Conservation (phyloP, 163 green algal species). For the Chlamydomonas reinhardtii region DNA sequence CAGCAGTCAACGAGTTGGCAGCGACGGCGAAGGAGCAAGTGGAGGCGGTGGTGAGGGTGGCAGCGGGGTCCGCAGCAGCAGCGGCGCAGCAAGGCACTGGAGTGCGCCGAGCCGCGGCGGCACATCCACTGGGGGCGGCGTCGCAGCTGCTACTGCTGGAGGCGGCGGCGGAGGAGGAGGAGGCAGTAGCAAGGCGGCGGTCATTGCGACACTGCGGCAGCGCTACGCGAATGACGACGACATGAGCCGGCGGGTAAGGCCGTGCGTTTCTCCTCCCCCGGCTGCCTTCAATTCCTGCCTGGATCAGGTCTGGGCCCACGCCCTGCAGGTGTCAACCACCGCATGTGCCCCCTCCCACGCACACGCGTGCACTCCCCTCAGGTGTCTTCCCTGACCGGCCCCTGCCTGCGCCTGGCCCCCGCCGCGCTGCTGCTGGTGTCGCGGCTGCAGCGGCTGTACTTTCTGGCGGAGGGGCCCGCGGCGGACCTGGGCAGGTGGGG, state of each 20-base stretch:
- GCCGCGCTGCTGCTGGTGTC: constrained; percentile 22
- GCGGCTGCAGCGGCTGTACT: constrained; percentile 80
- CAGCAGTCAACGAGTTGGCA: neutral
- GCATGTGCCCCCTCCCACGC: too few relatives aligned
- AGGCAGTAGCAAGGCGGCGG: constrained; percentile 10
- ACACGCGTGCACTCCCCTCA: too few relatives aligned
- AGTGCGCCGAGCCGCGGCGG: too few relatives aligned
- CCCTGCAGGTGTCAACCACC: too few relatives aligned
- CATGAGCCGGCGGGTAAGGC: neutral
- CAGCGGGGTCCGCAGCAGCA: neutral
- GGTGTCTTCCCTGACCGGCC: constrained; percentile 42
- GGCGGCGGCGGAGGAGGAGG: neutral
- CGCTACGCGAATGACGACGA: neutral
- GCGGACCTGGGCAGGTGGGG: constrained; percentile 68
- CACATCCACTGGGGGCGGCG: neutral
- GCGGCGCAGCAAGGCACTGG: too few relatives aligned
- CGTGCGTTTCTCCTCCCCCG: too few relatives aligned
- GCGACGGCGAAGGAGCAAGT: too few relatives aligned
- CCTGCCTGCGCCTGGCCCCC: constrained; percentile 56
- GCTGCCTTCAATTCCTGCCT: too few relatives aligned
- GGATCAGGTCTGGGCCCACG: too few relatives aligned
- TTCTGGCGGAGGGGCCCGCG: constrained; percentile 70
- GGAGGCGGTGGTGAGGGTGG: neutral
- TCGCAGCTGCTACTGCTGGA: neutral
- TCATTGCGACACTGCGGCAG: neutral